Evolutionary conservation across 257 asterid species (phyloP), one percentile per base, ranked within the genome.

Genomic region (Thymus quinquecostatus): DNA sequence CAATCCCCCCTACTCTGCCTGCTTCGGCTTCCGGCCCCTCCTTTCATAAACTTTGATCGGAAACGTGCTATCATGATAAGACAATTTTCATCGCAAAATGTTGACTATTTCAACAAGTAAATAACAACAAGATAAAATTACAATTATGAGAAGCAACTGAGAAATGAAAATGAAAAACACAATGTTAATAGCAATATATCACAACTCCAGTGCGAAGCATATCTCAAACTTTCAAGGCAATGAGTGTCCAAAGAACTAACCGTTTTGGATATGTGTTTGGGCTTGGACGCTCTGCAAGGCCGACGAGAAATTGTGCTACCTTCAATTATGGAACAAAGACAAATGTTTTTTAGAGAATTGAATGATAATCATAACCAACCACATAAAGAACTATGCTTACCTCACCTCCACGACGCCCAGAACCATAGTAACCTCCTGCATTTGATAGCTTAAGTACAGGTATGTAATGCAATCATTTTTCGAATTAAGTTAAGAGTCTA

Each of bases 381-480:
- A 82, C 76, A 68, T 54, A 65, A 70, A 67, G 49, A 53, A 58
- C 69, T 63, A 77, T 76, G 51, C 82, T 76, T 75, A 94, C 99
- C 95, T 94, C 96, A 68, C 99, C 99, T 68, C 99, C 99, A 77
- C 67, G 97, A 66, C 97, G 97, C 58, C 99, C 99, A 86, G 99
- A 91, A 78, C 99, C 98, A 77, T 91, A 94, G 80, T 94, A 94
- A 65, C 99, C 99, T 57, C 99, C 99, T 94, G 89, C 77, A 75
- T 53, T 66, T 61, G 41, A 73, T 59, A 49, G 40, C 34, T 29
- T 69, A 66, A 61, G 73, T 48, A 75, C 38, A 56, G 45, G 36
- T 76, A 48, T 57, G 53, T 57, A 47, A 30, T 69, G 58, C 41
- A 74, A 75, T 69, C 64, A 78, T 43, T 66, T 41, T 14, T 28